Evolutionary conservation across 331 rosid species (phyloP), one percentile per base, ranked within the genome.

Genomic region (Pyrus hybrid): DNA sequence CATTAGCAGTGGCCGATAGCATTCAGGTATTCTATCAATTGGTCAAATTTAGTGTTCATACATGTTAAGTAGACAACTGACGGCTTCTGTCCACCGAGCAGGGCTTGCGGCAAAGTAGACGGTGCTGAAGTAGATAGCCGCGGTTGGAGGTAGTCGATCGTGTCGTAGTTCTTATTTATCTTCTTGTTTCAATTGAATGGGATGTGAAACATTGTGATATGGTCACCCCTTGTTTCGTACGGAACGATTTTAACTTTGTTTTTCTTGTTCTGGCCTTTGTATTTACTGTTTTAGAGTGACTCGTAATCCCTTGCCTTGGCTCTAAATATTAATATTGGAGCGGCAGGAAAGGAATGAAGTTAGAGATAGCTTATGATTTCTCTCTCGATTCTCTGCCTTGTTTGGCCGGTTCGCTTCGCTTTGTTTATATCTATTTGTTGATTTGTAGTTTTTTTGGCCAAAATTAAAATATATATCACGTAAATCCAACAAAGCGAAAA

Each of bases 131-230:
- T 51, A 5, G 81, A 26, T 61, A 61, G 76, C 80, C 61, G 85
- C 76, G 21, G n/a, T 84, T 75, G 77, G 77, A 26, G 68, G 83
- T 81, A 62, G 75, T 67, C 62, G 72, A 17, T 30, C 49, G 80
- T 80, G 76, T 73, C 58, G 64, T 73, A 72, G 73, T 66, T 71
- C 64, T 58, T 37, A 25, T 22, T 43, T n/a, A 21, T 57, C 35
- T 58, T 79, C 74, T 25, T 80, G 79, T 66, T 61, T 73, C 76
- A 49, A 26, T 67, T 86, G 79, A 79, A 76, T 80, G 83, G 74
- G 86, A 82, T 72, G 29, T 80, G 70, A 76, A 60, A 83, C 84
- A 54, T 78, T 78, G 79, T 80, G 84, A 83, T 82, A 83, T 86
- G 83, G 85, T 81, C 92, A 70, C 83, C 65, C 85, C 78, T 68